Base-by-base conservation (phyloP, 495 filamentous ascomycete species). In the Xylaria grammica region DNA sequence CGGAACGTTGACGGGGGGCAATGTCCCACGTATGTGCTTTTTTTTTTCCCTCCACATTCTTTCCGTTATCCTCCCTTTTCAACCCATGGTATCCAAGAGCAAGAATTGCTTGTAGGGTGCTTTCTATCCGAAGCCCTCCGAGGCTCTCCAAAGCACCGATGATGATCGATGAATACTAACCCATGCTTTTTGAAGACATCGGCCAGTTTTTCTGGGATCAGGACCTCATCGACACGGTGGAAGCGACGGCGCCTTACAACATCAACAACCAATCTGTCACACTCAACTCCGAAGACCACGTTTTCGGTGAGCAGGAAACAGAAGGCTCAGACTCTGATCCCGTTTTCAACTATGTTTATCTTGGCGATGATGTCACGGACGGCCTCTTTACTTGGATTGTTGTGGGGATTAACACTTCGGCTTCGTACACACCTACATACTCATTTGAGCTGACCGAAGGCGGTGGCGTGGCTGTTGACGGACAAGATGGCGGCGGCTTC, bases 141-240 rank as follows among this genome's bases (percentile, higher is more conserved):
- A 48, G 20, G 40, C 40, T 2, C 19, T 48, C 45, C 20, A 20
- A 2, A 17, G 20, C 45, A 3, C 1, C 17, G 4, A 49, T 49
- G 46, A 49, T 6, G 20, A 48, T 48, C 24, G 0, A 8, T 11
- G 11, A 26, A 49, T 13, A 29, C 46, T 78, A 73, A n/a, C 80
- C 79, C 45, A 85, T 82, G n/a, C 62, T 67, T 0, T 80, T 84
- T 11, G 74, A 81, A 1, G 83, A 89, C 71, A 76, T 88, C 53
- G 86, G 87, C 20, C 86, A 90, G 71, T 51, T 88, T 48, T 89
- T 87, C 84, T 89, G 82, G 61, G 84, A 87, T 68, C 78, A 86
- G 66, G 72, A 77, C 30, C 81, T 89, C 2, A 77, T 46, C 42
- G 42, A 46, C n/a, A 20, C 69, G 2, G 81, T 84, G 49, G 82